Base-by-base conservation (phyloP, 257 asterid genomes). In the Salvia miltiorrhiza region DNA sequence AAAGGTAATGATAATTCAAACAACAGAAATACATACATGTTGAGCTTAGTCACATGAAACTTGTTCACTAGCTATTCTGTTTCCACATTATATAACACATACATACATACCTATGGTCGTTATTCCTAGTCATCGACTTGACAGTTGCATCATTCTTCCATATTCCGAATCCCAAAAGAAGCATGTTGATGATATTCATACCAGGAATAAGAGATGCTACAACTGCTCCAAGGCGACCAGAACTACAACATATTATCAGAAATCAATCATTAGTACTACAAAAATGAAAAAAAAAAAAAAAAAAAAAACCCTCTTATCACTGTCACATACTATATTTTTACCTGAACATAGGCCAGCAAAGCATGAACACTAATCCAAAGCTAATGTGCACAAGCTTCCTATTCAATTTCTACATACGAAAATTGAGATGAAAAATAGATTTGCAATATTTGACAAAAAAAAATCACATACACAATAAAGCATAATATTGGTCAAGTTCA, bases 281-380 rank as follows among this genome's bases (percentile, higher is more conserved):
- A n/a, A 19, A 57, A 8, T 3, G 48, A 41, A 63, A 68, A 50
- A 26, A 43, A 44, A 17, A 4, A 5, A 33, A 33, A 33, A 33
- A 30, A 4, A 30, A 30, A 30, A 1, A 30, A n/a, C n/a, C 30
- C 30, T 35, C 40, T 35, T 5, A 68, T 50, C 66, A 33, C 14
- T 59, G 65, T 43, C 56, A 48, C 10, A 9, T 11, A n/a, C 64
- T 9, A 58, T 33, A 35, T 30, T 60, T 24, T 59, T 80, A 93
- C 99, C 99, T 93, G 95, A 93, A 93, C 95, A 93, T 84, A 26
- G 99, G 99, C 99, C 97, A 93, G 87, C 96, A 93, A 59, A 88
- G 92, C 95, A 88, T 85, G 96, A 93, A 93, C 30, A 82, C 89
- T 66, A 84, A 77, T 74, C 99, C 99, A 76, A 90, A 43, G 68